Evolutionary conservation across 2,329 filamentous ascomycete species (phyloP).

Genomic region (Podosphaera xanthii): DNA sequence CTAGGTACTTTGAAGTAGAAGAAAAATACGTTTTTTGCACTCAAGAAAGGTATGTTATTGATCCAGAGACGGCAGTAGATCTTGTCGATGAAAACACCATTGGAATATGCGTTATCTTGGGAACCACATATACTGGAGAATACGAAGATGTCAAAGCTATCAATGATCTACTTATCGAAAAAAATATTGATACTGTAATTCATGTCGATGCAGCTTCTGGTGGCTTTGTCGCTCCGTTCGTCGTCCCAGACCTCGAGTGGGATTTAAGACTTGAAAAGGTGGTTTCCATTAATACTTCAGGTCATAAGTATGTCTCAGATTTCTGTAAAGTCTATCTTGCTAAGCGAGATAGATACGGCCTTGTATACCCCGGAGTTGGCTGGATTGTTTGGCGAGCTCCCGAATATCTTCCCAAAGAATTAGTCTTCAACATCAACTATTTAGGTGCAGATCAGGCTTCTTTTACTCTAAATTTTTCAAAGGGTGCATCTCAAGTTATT

Average conservation of each 20-base stretch:
- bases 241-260: slow-evolving; percentile 65
- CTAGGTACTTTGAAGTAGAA: slow-evolving; percentile 78
- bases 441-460: slow-evolving; percentile 85
- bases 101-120: slow-evolving; percentile 77
- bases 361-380: slow-evolving; percentile 75
- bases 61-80: slow-evolving; percentile 35
- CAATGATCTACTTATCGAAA: slow-evolving; percentile 64
- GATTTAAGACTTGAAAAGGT: slow-evolving; percentile 80
- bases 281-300: slow-evolving; percentile 81
- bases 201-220: slow-evolving; percentile 86
- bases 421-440: slow-evolving; percentile 99
- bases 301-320: slow-evolving; percentile 48
- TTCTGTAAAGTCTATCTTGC: neutral
- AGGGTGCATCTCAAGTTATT: slow-evolving; percentile 83
- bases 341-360: slow-evolving; percentile 26
- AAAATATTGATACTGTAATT: slow-evolving; percentile 57
- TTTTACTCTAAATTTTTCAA: slow-evolving; percentile 94
- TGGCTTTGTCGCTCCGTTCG: slow-evolving; percentile 83
- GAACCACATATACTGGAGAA: slow-evolving; percentile 86
- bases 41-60: slow-evolving; percentile 36
- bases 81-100: slow-evolving; percentile 52
- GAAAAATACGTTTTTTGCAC: slow-evolving; percentile 57
- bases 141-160: slow-evolving; percentile 86
- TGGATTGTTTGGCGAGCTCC: slow-evolving; percentile 80
- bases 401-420: slow-evolving; percentile 60